Evolutionary conservation across 2,329 filamentous ascomycete species (phyloP), one percentile per base, ranked within the genome.

Genomic region (Sporothrix schenckii): DNA sequence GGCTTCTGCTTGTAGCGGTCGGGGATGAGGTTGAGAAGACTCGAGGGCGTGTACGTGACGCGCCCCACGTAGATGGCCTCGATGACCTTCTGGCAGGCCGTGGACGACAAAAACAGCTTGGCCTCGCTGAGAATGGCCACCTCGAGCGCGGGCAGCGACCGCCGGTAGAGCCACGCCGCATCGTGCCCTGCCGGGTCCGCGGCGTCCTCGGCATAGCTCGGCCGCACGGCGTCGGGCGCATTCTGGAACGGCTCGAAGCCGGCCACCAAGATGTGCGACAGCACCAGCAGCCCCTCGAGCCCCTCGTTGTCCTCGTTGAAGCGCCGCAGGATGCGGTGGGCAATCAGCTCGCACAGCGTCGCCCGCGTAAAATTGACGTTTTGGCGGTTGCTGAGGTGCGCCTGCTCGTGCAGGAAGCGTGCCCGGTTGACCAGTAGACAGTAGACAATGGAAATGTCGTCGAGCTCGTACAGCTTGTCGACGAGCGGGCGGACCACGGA

Each of bases 231-330:
- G 0, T 84, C 81, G 0, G 92, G 92, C 0, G 92, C 92, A 74
- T 92, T 92, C 79, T 95, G 92, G 75, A 95, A 95, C 1, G 92
- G 92, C 75, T 93, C 90, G 75, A 96, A 95, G 16, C 91, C 91
- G 19, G 92, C 91, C 16, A 96, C 91, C 24, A 95, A 86, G 44
- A 95, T 90, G 75, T 94, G 91, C 6, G 92, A 88, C 6, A 95
- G 84, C 27, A 92, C 82, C 4, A 95, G 82, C 14, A 95, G 84
- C 0, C 92, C 91, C 34, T 89, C 84, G 0, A 88, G 83, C 5
- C 91, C 91, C 16, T 88, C 86, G 71, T 92, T 88, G 75, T 93
- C 89, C 80, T 95, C 92, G 74, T 92, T 90, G 76, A 92, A 93
- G 68, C 91, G 89, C 49, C 92, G 86, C 69, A 95, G 81, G 60